Evolutionary conservation across 2,329 filamentous ascomycete species (phyloP).

Genomic region (Xylaria hypoxylon): DNA sequence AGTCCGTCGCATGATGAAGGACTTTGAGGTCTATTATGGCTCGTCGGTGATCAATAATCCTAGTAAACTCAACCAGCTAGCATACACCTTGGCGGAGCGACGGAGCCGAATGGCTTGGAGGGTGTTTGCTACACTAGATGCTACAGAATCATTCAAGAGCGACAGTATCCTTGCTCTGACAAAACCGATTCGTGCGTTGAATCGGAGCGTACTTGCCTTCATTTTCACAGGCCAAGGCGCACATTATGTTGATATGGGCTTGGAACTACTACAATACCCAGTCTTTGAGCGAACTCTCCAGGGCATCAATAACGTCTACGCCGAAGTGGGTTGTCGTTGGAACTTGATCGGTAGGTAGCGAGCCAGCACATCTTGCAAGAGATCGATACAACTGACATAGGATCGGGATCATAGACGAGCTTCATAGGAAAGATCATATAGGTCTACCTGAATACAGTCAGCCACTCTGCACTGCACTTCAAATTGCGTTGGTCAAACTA

Average conservation of each 20-base stretch:
- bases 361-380: too few relatives aligned
- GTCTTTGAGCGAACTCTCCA: not conserved
- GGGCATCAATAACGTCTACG: too few relatives aligned
- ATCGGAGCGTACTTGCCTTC: not conserved
- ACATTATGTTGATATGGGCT: not conserved
- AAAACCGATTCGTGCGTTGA: not conserved
- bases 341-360: too few relatives aligned
- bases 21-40: too few relatives aligned
- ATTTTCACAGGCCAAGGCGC: slow-evolving; percentile 8
- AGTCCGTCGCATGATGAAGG: too few relatives aligned
- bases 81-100: not conserved
- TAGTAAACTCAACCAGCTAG: not conserved
- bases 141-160: too few relatives aligned
- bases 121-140: not conserved
- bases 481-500: slow-evolving; percentile 11
- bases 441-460: not conserved
- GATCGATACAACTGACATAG: too few relatives aligned
- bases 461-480: slow-evolving; percentile 4
- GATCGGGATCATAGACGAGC: too few relatives aligned
- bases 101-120: not conserved
- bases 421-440: too few relatives aligned
- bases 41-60: too few relatives aligned
- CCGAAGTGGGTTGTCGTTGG: too few relatives aligned
- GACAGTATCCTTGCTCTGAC: too few relatives aligned
- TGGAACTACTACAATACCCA: not conserved